A percentile compares a stretch with the other conserved stretches of the same genome.
Evolutionary conservation across 179 eudicot species (phyloP).

Genomic region (Camellia oleifera): DNA sequence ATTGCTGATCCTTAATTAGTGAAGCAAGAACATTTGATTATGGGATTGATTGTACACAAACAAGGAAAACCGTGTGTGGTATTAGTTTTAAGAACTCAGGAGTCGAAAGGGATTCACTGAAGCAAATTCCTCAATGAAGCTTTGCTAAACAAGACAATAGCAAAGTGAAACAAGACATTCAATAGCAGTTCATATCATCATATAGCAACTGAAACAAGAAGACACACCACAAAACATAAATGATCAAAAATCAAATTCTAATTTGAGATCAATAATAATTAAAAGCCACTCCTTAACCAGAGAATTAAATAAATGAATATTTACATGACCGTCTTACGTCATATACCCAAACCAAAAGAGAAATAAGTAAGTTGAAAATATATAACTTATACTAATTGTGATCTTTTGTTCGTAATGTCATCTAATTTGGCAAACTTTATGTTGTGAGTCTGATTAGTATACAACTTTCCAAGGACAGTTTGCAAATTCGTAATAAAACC

Average conservation of each 20-base stretch:
- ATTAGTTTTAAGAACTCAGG: background rate
- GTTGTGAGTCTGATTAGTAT: background rate
- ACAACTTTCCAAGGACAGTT: background rate
- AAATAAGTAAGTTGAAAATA: background rate
- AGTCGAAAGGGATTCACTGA: background rate
- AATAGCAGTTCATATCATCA: background rate
- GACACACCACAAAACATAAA: background rate
- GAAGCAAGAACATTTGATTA: conserved; percentile 1
- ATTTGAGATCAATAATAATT: background rate
- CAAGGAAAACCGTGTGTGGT: background rate
- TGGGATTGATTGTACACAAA: conserved; percentile 2
- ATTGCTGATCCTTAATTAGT: conserved; percentile 14
- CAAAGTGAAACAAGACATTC: conserved; percentile 5
- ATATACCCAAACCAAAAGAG: background rate
- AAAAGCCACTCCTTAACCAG: background rate
- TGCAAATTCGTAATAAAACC: too few relatives aligned
- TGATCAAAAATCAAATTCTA: background rate
- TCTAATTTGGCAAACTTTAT: background rate
- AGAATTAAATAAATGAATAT: background rate
- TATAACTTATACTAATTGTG: background rate
- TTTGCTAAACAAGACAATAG: background rate
- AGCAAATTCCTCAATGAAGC: background rate
- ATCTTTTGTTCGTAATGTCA: background rate
- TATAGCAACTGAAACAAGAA: background rate
- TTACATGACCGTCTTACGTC: background rate